These are phyloP conservation scores for Schizothecium vesticola DNA, from an alignment of 495 filamentous ascomycete genomes.

Conservation along the genomic window DNA sequence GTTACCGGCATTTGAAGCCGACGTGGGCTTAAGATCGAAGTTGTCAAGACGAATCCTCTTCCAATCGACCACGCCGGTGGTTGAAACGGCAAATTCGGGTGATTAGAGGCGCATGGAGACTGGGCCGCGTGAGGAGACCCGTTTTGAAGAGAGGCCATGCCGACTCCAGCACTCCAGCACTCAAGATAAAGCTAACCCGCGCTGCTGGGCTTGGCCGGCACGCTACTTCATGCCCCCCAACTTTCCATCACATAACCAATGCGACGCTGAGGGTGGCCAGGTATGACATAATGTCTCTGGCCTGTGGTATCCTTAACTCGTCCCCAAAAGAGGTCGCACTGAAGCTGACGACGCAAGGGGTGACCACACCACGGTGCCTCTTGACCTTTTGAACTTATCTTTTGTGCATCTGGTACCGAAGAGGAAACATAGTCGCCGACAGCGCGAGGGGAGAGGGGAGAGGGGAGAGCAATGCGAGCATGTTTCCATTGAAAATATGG, in stretches of 20 bases:
- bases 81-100: conserved; percentile 3
- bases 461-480: neutral
- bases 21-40: too few species aligned
- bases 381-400: neutral
- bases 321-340: neutral
- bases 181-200: conserved; percentile 8
- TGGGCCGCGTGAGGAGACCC: neutral
- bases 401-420: neutral
- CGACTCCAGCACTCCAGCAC: neutral
- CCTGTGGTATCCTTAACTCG: neutral
- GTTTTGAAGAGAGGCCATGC: conserved; percentile 1
- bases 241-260: conserved; percentile 5
- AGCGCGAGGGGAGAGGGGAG: neutral
- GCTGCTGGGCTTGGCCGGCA: neutral
- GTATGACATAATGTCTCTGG: conserved; percentile 12
- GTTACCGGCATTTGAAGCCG: too few species aligned
- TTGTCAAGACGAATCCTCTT: neutral
- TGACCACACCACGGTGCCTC: neutral
- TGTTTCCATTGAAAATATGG: neutral
- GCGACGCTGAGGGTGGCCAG: neutral
- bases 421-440: neutral
- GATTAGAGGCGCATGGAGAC: neutral
- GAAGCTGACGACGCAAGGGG: neutral
- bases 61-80: neutral
- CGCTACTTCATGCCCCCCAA: conserved; percentile 3